Base-by-base conservation (phyloP, 2,329 filamentous ascomycete genomes). In the Chaetomium sp. region DNA sequence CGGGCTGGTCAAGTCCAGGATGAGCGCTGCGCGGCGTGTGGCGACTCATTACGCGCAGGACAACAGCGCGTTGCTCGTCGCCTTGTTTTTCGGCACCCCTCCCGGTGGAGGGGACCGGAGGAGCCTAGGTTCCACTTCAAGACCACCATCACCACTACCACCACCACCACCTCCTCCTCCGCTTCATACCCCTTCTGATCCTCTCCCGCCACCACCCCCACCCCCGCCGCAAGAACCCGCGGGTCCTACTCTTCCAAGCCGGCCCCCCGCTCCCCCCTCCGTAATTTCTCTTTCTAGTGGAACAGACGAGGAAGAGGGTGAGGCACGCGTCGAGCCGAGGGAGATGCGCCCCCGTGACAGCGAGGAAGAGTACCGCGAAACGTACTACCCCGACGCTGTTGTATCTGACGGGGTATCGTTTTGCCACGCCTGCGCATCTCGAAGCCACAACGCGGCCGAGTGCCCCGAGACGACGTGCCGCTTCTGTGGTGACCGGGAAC, bases 361-460 rank as follows among this genome's bases (percentile, higher is more conserved):
- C 8, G 57, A 58, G 9, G 11, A 38, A 4, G 55, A 46, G 27
- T 57, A 60, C 41, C 54, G 53, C 10, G 55, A 60, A 12, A 72
- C 64, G 59, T 82, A 82, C 62, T 85, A 83, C 57, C 79, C 79
- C 2, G 75, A 75, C 1, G 19, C 19, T 27, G 70, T 77, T 35
- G 62, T 67, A 12, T 69, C 74, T 33, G 66, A 73, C 32, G 69
- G 71, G 33, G 64, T 27, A 27, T 27, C 66, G 3, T 74, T 76
- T 64, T 85, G 82, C 63, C 67, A 81, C 52, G 69, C 73, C 38
- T 85, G 82, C 60, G 78, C 76, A 5, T 68, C 71, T 19, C 64
- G 67, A 42, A 76, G 75, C 9, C 82, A 86, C 66, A 63, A 62
- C 14, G 69, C 73, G 10, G 55, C 64, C 34, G 61, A 65, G 35